Base-by-base conservation (phyloP, 768 basidiomycete genomes). In the Cystofilobasidium ferigula region DNA sequence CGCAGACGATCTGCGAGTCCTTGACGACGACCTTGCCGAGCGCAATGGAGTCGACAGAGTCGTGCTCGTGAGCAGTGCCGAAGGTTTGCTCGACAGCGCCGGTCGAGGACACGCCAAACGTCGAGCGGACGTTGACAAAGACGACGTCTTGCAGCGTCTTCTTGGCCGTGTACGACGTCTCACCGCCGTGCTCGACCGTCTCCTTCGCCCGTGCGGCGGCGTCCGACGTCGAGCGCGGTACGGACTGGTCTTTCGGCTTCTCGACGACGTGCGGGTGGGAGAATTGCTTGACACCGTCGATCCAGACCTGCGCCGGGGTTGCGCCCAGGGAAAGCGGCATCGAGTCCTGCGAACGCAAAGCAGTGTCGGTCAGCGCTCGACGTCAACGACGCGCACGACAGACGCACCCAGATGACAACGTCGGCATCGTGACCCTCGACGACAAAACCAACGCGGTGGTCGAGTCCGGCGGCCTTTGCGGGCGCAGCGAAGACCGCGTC, bases 251-350 rank as follows among this genome's bases (percentile, higher is more conserved):
- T 10, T 74, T 63, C 0, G 86, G 83, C 73, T 93, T 92, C 59
- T 76, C 61, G 47, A 80, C 73, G 24, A 81, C 73, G 35, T 70
- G 62, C 12, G 75, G 72, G 1, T 71, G 56, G 42, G 71, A 69
- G 61, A 78, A 67, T 71, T 93, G 89, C 0, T 85, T 72, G 58
- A 91, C 85, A 3, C 89, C 90, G 71, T 93, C 89, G 67, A 91
- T 88, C 76, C 81, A 89, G 13, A 89, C 87, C 77, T 90, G 88
- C 58, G 80, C 79, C 7, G 88, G 88, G 0, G 87, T 84, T 26
- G 88, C 87, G 28, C 87, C 87, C 12, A 91, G 78, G 0, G 83
- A 78, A 20, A 92, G 79, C 1, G 89, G 89, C 74, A 89, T 87
- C 42, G 74, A 73, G 57, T 78, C 76, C 64, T 58, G 48, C 24